Evolutionary conservation across 257 asterid genomes (phyloP), one percentile per base, ranked within the genome.

Genomic region (Buddleja alternifolia): DNA sequence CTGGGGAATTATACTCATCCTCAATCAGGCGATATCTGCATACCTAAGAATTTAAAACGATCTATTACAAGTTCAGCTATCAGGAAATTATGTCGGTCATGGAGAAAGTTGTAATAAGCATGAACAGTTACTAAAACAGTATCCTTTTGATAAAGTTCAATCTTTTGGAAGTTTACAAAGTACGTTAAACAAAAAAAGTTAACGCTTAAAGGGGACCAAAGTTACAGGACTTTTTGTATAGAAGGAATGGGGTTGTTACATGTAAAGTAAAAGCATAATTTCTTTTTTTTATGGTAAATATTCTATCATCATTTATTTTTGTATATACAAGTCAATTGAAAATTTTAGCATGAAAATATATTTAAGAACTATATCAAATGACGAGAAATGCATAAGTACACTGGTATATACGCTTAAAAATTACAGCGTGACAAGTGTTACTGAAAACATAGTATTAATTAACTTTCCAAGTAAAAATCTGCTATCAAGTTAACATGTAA

Each of bases 21-120:
- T 89, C 97, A 32, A 94, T 71, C 24, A 79, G 37, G 72, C 97
- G 95, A 71, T 85, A 94, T 82, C 97, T 84, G 86, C 97, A 91
- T 67, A 91, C 83, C 99, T 91, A 69, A 71, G 58, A 74, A 21
- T 40, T 56, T 62, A 6, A 62, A 72, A 66, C 48, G 54, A 12
- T 17, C 37, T 21, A 61, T 54, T 7, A 17, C 23, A 62, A 68
- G 69, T 47, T 67, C 64, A 70, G 71, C 48, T 45, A 67, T 64
- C 40, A 42, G 40, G 67, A 52, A 62, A 58, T 8, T 23, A 53
- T 51, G 68, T 17, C 29, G 1, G 14, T 4, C 37, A 41, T 12
- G 15, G 25, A 73, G 41, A 53, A 41, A 60, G 57, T 53, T 24
- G 70, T 60, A 42, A 21, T 21, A 40, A 16, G 50, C 50, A 57